Percentiles rank a stretch among this genome's conserved stretches.
Conservation (phyloP, 352 stramenopile species). For the Globisporangium canariense region DNA sequence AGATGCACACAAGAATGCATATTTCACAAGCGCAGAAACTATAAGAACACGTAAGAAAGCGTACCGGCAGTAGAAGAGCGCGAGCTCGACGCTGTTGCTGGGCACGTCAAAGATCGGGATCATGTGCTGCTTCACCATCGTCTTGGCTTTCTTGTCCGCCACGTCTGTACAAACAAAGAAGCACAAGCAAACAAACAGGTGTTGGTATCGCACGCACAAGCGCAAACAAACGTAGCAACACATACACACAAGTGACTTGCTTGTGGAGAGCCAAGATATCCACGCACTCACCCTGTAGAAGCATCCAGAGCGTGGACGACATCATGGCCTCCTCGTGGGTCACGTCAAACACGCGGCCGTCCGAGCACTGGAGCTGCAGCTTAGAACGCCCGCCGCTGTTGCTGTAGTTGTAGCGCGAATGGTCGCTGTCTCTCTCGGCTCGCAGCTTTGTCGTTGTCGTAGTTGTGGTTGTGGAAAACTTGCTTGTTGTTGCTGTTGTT, state of each 20-base stretch:
- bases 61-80: constrained; percentile 71
- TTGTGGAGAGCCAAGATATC: not conserved
- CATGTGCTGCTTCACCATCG: constrained; percentile 55
- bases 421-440: constrained; percentile 2
- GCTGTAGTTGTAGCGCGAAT: constrained; percentile 15
- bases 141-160: constrained; percentile 45
- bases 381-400: constrained; percentile 34
- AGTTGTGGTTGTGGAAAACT: not conserved
- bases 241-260: not conserved
- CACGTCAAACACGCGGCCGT: constrained; percentile 66
- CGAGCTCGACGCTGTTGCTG: constrained; percentile 64
- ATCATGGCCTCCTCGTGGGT: constrained; percentile 85
- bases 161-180: constrained; percentile 31
- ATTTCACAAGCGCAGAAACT: not conserved
- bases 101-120: constrained; percentile 77
- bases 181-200: not conserved
- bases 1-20: not conserved
- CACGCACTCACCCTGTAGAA: constrained; percentile 54
- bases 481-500: constrained; percentile 2
- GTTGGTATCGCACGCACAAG: not conserved
- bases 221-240: not conserved
- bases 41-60: constrained; percentile 1
- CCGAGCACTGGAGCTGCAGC: constrained; percentile 73
- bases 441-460: not conserved
- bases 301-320: constrained; percentile 80